These are phyloP conservation scores for Dryas integrifolia DNA, from an alignment of 331 rosid genomes.

Conservation along the genomic window DNA sequence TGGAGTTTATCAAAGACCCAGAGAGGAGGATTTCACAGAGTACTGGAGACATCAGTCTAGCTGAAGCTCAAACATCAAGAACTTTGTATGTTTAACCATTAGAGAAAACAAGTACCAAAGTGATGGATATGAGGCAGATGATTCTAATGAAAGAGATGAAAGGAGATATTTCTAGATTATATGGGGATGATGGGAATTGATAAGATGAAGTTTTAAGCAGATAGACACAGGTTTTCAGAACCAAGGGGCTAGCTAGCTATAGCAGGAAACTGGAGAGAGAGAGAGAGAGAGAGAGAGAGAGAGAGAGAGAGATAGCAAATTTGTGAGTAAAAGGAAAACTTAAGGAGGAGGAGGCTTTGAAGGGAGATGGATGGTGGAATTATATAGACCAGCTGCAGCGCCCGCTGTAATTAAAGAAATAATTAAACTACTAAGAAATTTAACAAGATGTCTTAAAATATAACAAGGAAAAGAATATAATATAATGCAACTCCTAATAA, in stretches of 20 bases:
- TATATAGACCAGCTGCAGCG: constrained; percentile 36
- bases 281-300: constrained; percentile 29
- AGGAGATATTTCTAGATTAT: no score
- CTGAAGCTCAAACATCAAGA: constrained; percentile 35
- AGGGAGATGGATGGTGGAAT: constrained; percentile 29
- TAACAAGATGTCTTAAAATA: not conserved
- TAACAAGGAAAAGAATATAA: no score
- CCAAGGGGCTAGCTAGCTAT: not conserved
- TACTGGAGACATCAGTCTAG: constrained; percentile 53
- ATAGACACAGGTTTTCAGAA: not conserved
- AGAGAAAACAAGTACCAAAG: not conserved
- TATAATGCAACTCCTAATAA: no score
- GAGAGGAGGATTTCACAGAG: constrained; percentile 63
- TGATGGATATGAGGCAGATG: no score
- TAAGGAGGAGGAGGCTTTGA: constrained; percentile 52
- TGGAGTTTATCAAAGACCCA: constrained; percentile 55
- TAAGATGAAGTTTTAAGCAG: constrained; percentile 3
- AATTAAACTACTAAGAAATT: not conserved
- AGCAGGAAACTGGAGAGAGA: not conserved
- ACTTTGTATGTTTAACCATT: constrained; percentile 20
- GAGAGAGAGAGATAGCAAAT: constrained; percentile 26
- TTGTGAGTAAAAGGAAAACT: constrained; percentile 35
- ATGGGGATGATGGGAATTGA: no score
- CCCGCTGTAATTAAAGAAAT: not conserved
- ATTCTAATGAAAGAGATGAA: no score